These are phyloP conservation scores for Diaporthe aspalathi DNA, from an alignment of 2,329 filamentous ascomycete species.

Conservation along the genomic window DNA sequence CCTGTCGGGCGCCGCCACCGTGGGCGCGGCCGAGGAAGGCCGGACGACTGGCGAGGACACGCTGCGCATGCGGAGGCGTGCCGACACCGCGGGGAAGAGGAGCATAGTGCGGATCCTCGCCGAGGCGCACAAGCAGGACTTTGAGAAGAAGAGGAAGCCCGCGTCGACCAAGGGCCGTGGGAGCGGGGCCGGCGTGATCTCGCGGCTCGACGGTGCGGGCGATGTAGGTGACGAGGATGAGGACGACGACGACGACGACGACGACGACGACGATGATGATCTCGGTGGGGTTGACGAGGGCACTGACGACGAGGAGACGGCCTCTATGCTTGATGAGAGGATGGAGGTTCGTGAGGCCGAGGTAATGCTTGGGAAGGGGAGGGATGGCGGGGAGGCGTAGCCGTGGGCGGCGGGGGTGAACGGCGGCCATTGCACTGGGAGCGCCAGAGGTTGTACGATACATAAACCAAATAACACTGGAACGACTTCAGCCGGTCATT, in stretches of 20 bases:
- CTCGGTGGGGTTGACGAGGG: constrained; percentile 41
- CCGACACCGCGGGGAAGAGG: constrained; percentile 49
- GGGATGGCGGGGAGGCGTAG: constrained; percentile 20
- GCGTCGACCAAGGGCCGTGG: constrained; percentile 18
- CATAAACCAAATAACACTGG: not conserved
- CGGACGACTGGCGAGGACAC: constrained; percentile 31
- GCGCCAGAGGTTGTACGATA: not conserved
- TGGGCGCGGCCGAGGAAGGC: constrained; percentile 39
- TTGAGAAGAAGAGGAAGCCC: constrained; percentile 77
- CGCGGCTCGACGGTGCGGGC: constrained; percentile 40
- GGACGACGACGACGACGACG: constrained; percentile 41
- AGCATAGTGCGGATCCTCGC: constrained; percentile 75
- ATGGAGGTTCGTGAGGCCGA: constrained; percentile 47
- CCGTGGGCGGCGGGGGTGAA: too few species aligned
- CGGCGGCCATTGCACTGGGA: not conserved
- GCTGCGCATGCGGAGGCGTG: constrained; percentile 45
- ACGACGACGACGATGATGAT: constrained; percentile 46
- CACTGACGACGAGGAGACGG: constrained; percentile 51
- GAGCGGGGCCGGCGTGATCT: not conserved
- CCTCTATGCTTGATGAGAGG: constrained; percentile 42
- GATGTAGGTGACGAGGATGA: constrained; percentile 31
- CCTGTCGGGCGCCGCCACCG: constrained; percentile 41
- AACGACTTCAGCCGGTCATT: not conserved
- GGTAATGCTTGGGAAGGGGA: constrained; percentile 39
- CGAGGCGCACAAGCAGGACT: constrained; percentile 89